Evolutionary conservation across 306 rosid genomes (phyloP).

Genomic region (Mucuna pruriens): DNA sequence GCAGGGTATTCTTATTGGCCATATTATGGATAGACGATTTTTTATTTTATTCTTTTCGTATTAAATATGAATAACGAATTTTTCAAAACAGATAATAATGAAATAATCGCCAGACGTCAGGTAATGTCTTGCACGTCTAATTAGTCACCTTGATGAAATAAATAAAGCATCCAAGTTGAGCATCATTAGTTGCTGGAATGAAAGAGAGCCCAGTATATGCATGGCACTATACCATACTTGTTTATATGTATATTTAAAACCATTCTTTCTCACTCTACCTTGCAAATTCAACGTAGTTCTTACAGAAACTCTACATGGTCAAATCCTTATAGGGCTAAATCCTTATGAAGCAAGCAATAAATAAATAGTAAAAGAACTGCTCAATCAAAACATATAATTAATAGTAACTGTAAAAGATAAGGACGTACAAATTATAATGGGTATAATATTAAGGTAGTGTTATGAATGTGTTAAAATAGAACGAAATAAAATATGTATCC

Average conservation of each 20-base stretch:
- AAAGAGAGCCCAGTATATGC: not conserved
- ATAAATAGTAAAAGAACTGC: not conserved
- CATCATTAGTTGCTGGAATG: not conserved
- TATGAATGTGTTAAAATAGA: not conserved
- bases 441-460: not conserved
- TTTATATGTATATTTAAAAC: not conserved
- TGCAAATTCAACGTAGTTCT: not conserved
- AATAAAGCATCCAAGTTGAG: not conserved
- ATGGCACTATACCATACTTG: not conserved
- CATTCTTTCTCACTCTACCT: not conserved
- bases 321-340: not conserved
- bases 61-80: not conserved
- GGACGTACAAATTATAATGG: not conserved
- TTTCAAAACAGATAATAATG: not conserved
- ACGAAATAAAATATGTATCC: not conserved
- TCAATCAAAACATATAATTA: too few relatives aligned
- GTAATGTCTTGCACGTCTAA: slow-evolving; percentile 2
- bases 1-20: too few relatives aligned
- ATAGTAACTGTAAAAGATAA: not conserved
- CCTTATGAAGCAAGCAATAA: not conserved
- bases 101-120: not conserved
- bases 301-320: not conserved
- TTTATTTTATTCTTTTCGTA: not conserved
- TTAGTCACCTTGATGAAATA: not conserved
- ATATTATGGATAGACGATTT: not conserved